Base-by-base conservation (phyloP, 129 eudicot species). In the Silybum marianum region DNA sequence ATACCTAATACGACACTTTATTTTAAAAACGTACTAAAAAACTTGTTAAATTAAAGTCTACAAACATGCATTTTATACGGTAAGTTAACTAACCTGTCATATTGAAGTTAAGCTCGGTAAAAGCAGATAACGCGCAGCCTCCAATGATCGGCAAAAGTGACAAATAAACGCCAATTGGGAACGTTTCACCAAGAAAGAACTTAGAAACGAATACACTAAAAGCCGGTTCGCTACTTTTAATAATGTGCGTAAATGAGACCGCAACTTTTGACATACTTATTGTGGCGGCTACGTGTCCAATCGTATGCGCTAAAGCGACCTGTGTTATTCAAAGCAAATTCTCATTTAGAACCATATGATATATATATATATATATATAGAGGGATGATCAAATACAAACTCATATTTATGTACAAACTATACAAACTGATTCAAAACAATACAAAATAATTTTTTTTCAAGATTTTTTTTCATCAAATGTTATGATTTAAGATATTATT, bases 271-370 rank as follows among this genome's bases (percentile, higher is more conserved):
- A 87, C 93, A 89, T 89, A 75, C 93, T 89, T 28, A 89, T 77
- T 11, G 93, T 89, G 16, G 93, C 93, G 44, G 93, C 93, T 12
- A 89, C 93, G 80, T 89, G 93, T 38, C 93, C 93, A 79, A 87
- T 85, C 9, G 93, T 89, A 77, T 89, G 93, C 6, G 93, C 93
- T 78, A 89, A 75, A 9, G 93, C 93, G 24, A 89, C 93, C 93
- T 89, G 75, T 80, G 71, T 26, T 16, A 19, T 21, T 19, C 19
- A 13, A 25, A 25, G 34, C 40, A 12, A 54, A 67, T 14, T 40
- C 78, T 22, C 36, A 48, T 69, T 54, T 71, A 71, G 16, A 30
- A 70, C 36, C 21, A 9, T 32, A 32, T 32, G 36, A 32, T 32
- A 32, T 32, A 32, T 32, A 32, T 32, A 26, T 26, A 25, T 25